phyloP scores from a whole-genome alignment of 352 stramenopile species.

The Pythium sp. region DNA sequence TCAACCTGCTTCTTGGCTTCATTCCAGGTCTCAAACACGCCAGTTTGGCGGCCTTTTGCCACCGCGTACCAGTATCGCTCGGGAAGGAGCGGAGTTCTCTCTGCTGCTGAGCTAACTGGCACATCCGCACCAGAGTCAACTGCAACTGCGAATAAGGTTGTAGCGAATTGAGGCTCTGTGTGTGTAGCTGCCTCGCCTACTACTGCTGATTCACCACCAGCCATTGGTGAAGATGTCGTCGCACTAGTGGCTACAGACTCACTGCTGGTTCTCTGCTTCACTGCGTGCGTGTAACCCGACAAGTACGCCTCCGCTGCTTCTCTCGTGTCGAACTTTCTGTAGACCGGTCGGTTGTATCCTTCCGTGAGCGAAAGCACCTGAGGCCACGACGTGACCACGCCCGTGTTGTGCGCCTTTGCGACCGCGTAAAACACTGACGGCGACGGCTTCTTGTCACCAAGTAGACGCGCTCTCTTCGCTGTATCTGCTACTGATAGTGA shows the following conservation, averaged over 20 bases:
- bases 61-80: constrained; percentile 49
- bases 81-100: background rate
- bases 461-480: background rate
- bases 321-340: constrained; percentile 29
- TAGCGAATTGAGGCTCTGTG: too few species aligned
- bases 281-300: constrained; percentile 6
- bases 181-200: background rate
- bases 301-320: constrained; percentile 28
- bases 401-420: constrained; percentile 31
- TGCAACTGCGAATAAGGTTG: background rate
- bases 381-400: constrained; percentile 34
- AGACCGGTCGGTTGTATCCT: constrained; percentile 22
- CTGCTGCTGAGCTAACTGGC: background rate
- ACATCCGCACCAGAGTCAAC: background rate
- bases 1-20: constrained; percentile 57
- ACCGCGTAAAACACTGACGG: constrained; percentile 30
- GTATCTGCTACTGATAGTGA: background rate
- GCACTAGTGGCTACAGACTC: background rate
- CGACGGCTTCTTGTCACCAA: constrained; percentile 6
- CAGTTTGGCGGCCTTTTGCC: constrained; percentile 43
- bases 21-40: constrained; percentile 53
- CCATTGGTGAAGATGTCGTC: background rate
- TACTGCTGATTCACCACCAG: background rate
- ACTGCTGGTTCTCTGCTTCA: background rate
- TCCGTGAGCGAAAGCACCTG: constrained; percentile 33